Base-by-base conservation (phyloP, 129 eudicot species). In the Lactuca sativa region DNA sequence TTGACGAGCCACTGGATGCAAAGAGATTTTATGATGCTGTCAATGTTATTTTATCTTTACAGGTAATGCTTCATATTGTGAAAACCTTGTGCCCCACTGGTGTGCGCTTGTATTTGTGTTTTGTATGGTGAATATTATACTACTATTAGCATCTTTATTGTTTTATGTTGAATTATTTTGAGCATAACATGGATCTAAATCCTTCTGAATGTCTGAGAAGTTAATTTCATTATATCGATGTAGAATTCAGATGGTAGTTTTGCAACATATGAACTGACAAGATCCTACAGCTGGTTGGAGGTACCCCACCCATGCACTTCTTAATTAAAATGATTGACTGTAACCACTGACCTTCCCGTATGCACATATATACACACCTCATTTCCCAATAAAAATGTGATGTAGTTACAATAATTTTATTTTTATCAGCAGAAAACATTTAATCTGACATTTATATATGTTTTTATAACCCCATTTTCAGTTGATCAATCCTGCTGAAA, bases 221-320 rank as follows among this genome's bases (percentile, higher is more conserved):
- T 37, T 25, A 33, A 38, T 71, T 72, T 66, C 56, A 49, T 62
- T 37, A 62, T 58, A 73, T 18, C 21, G 21, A 67, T 74, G 68
- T 95, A 92, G 98, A 92, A 92, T 70, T 69, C 54, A 14, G 85
- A 67, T 58, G 98, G 98, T 65, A 84, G 98, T 55, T 86, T 86
- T 83, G 98, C 96, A 63, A 89, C 98, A 37, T 92, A 92, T 92
- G 98, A 92, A 77, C 90, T 92, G 59, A 89, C 96, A 41, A 83
- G 98, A 82, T 92, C 98, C 77, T 92, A 89, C 73, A 70, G 82
- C 12, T 92, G 98, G 96, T 69, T 92, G 67, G 98, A 92, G 98
- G 98, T 89, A 81, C 47, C 17, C 49, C n/a, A n/a, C n/a, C n/a
- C 76, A 6, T 63, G 66, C 57, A 59, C 25, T 74, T 61, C 56